These are phyloP conservation scores for Blumeriella jaapii DNA, from an alignment of 2,329 filamentous ascomycete species.

Conservation along the genomic window DNA sequence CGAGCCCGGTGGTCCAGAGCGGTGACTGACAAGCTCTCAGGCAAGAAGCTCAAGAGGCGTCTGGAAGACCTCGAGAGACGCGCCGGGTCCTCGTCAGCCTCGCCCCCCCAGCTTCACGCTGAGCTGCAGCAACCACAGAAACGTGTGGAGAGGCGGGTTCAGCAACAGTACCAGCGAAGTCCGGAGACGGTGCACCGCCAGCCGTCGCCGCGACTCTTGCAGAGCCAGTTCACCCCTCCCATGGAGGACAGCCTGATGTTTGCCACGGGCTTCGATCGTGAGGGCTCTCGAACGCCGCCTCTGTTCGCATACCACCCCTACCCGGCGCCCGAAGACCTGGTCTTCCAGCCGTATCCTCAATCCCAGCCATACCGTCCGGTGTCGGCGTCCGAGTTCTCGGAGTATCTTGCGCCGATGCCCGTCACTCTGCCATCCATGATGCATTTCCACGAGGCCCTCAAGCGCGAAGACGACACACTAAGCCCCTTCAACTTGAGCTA, in stretches of 20 bases:
- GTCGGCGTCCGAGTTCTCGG: conserved; percentile 36
- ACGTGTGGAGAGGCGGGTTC: conserved; percentile 9
- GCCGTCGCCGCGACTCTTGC: conserved; percentile 31
- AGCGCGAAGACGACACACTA: conserved; percentile 53
- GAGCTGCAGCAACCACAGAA: conserved; percentile 31
- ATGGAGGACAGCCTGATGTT: conserved; percentile 61
- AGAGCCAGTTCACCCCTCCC: conserved; percentile 49
- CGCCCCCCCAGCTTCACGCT: conserved; percentile 40
- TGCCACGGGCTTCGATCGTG: conserved; percentile 51
- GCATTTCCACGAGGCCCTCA: conserved; percentile 52
- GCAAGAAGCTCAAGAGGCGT: conserved; percentile 87
- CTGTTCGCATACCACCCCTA: conserved; percentile 59
- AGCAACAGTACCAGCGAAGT: conserved; percentile 23
- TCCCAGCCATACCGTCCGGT: conserved; percentile 42
- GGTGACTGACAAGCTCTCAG: conserved; percentile 32
- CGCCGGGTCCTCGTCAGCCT: conserved; percentile 51
- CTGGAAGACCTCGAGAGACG: conserved; percentile 75
- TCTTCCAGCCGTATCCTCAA: conserved; percentile 47
- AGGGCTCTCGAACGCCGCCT: conserved; percentile 60
- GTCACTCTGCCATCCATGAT: conserved; percentile 54
- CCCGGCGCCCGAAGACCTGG: conserved; percentile 51
- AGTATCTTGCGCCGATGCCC: conserved; percentile 44
- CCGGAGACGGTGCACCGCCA: conserved; percentile 28
- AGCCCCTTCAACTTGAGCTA: conserved; percentile 55
- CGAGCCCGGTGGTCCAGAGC: conserved; percentile 1